Conservation (phyloP, 805 yeast genomes). For the Debaryomyces maramus region DNA sequence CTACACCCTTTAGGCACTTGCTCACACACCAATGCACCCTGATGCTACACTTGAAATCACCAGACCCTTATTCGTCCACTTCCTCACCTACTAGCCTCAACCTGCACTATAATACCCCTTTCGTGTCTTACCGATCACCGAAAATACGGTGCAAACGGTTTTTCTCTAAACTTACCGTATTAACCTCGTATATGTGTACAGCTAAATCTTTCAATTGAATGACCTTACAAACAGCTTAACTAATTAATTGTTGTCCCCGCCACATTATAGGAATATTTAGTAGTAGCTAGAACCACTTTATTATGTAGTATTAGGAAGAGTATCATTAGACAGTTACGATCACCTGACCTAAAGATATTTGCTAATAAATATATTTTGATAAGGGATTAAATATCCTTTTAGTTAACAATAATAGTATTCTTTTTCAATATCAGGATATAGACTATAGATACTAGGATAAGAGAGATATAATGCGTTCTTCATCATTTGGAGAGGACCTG, state of each 20-base stretch:
- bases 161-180: too few relatives aligned
- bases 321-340: too few relatives aligned
- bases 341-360: not conserved
- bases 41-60: too few relatives aligned
- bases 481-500: constrained; percentile 9
- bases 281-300: constrained; percentile 1
- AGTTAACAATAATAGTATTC: too few relatives aligned
- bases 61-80: too few relatives aligned
- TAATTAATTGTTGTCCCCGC: not conserved
- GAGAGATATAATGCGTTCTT: constrained; percentile 10
- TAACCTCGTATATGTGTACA: not conserved
- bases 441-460: not conserved
- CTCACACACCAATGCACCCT: too few relatives aligned
- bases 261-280: not conserved
- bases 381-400: not conserved
- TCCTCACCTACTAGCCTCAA: too few relatives aligned
- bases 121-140: too few relatives aligned
- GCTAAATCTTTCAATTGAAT: not conserved
- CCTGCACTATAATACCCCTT: too few relatives aligned
- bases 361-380: not conserved
- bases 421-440: too few relatives aligned
- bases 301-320: not conserved
- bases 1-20: too few relatives aligned
- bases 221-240: not conserved
- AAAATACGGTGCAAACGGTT: too few relatives aligned